Percentiles rank a stretch among this genome's conserved stretches.
Evolutionary conservation across 441 rosid genomes (phyloP).

Genomic region (Flueggea neowawraea): DNA sequence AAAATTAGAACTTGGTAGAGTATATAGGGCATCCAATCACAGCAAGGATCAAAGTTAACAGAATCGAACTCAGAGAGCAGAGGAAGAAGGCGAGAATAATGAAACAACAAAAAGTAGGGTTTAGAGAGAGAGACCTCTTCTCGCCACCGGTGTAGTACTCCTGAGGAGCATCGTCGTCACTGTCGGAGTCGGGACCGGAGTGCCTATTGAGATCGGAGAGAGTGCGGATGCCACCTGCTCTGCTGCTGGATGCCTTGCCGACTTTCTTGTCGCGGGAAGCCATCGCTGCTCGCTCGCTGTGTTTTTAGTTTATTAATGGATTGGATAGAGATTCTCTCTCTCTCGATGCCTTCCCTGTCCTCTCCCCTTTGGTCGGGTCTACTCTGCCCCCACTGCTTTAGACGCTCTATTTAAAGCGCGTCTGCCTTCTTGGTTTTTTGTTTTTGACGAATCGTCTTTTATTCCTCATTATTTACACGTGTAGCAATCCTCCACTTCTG

Average conservation of each 20-base stretch:
- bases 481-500: too few species aligned
- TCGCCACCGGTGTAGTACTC: slow-evolving; percentile 97
- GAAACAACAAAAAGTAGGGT: too few species aligned
- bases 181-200: slow-evolving; percentile 79
- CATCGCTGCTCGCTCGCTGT: slow-evolving; percentile 27
- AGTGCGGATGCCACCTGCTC: slow-evolving; percentile 67
- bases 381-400: too few species aligned
- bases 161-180: slow-evolving; percentile 86
- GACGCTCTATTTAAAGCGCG: neutral
- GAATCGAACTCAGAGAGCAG: neutral
- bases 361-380: neutral
- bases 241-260: slow-evolving; percentile 38
- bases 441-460: too few species aligned
- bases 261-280: slow-evolving; percentile 75
- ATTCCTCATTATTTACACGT: too few species aligned
- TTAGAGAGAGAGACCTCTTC: slow-evolving; percentile 48
- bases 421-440: too few species aligned
- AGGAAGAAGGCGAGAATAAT: neutral
- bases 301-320: too few species aligned
- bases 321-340: too few species aligned
- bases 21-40: too few species aligned
- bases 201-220: slow-evolving; percentile 85
- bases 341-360: neutral
- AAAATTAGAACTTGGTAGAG: too few species aligned
- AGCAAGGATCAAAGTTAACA: too few species aligned